Evolutionary conservation across 2,329 filamentous ascomycete genomes (phyloP).

Genomic region (Coccinonectria pachysandricola): DNA sequence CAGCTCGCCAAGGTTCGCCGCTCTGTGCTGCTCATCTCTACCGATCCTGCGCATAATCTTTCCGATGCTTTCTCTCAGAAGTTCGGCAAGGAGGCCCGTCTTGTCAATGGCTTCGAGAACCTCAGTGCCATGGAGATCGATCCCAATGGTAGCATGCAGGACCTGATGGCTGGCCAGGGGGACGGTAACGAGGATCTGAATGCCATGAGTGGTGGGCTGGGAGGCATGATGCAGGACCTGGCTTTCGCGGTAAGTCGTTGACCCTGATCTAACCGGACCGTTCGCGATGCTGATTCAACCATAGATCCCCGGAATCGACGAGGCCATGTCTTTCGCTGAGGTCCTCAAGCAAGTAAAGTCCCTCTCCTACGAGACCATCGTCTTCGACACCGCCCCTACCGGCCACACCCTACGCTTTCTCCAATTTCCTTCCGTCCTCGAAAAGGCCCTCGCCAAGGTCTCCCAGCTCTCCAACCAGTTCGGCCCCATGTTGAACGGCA

Average conservation of each 20-base stretch:
- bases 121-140: constrained; percentile 99
- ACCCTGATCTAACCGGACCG: too few relatives aligned
- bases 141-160: constrained; percentile 94
- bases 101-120: constrained; percentile 86
- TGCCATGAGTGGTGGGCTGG: constrained; percentile 63
- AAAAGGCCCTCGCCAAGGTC: constrained; percentile 96
- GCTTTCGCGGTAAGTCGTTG: constrained; percentile 77
- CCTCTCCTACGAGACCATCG: constrained; percentile 95
- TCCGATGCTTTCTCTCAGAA: constrained; percentile 98
- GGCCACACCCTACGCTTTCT: constrained; percentile 97
- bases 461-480: constrained; percentile 91
- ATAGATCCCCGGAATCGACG: constrained; percentile 94
- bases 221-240: constrained; percentile 97
- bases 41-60: constrained; percentile 95
- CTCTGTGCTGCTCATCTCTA: constrained; percentile 94
- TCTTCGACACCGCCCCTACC: constrained; percentile 97
- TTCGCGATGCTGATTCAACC: too few relatives aligned
- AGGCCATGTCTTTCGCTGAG: constrained; percentile 99
- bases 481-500: constrained; percentile 87
- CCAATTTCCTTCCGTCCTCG: constrained; percentile 94
- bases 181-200: constrained; percentile 61
- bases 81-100: constrained; percentile 94
- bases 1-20: constrained; percentile 92
- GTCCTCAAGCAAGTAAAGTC: constrained; percentile 99
- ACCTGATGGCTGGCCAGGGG: constrained; percentile 68